Conservation (phyloP, 1,284 basidiomycete genomes). For the Microstroma glucosiphilum region DNA sequence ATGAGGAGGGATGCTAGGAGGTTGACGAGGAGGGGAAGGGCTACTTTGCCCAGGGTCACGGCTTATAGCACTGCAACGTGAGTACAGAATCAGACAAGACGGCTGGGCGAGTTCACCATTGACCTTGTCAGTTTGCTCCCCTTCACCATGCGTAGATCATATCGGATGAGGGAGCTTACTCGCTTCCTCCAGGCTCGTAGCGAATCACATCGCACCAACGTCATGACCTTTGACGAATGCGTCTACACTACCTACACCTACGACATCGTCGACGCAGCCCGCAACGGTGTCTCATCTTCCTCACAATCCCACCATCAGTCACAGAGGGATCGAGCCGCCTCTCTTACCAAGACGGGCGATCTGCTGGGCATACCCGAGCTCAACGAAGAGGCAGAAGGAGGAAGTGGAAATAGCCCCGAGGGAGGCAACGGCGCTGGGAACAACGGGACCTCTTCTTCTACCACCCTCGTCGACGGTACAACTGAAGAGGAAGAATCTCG, state of each 20-base stretch:
- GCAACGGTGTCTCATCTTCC: conserved; percentile 8
- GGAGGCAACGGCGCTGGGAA: background rate
- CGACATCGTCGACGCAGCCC: conserved; percentile 40
- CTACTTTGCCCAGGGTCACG: conserved; percentile 84
- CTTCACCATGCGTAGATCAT: conserved; percentile 60
- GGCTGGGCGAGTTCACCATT: background rate
- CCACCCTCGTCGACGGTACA: conserved; percentile 10
- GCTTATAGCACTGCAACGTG: conserved; percentile 90
- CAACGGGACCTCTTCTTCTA: conserved; percentile 8
- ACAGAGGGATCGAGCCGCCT: background rate
- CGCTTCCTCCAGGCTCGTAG: conserved; percentile 79
- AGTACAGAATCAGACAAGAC: conserved; percentile 34
- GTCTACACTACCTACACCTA: conserved; percentile 50
- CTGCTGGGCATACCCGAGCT: conserved; percentile 46
- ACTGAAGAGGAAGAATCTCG: conserved; percentile 6
- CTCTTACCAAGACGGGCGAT: conserved; percentile 32
- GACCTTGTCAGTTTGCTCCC: background rate
- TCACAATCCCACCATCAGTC: conserved; percentile 9
- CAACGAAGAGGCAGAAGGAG: conserved; percentile 9
- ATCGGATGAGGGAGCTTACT: conserved; percentile 76
- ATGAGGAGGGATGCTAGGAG: conserved; percentile 81
- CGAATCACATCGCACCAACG: conserved; percentile 67
- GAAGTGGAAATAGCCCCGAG: conserved; percentile 1
- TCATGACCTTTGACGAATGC: conserved; percentile 48
- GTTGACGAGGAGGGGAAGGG: conserved; percentile 87